Base-by-base conservation (phyloP, 2,329 filamentous ascomycete genomes). In the Fusarium mangiferae region DNA sequence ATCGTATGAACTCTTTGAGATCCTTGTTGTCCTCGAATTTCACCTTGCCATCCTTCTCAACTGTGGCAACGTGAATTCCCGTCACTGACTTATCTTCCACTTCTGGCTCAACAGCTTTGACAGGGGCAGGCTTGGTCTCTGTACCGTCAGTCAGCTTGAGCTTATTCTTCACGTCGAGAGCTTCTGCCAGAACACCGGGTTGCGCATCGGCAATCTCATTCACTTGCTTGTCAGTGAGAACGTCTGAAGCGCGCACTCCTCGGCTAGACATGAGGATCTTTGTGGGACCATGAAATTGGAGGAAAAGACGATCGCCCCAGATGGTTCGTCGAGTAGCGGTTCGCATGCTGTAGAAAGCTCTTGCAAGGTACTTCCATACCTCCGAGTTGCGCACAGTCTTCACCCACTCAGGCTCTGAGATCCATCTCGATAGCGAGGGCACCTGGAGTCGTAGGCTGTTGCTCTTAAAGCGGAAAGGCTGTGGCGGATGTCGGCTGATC, bases 281-380 rank as follows among this genome's bases (percentile, higher is more conserved):
- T 11, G 90, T 90, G 5, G 96, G 96, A 1, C 96, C 96, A 64
- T 92, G 89, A 81, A 99, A 98, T 79, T 94, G 93, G 38, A 99
- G 85, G 83, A 98, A 98, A 33, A 98, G 86, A 83, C 96, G 86
- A 81, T 99, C 96, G 28, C 96, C 96, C 94, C 95, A 98, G 64
- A 99, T 93, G 3, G 94, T 94, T 78, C 93, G 90, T 68, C 95
- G 89, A 46, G 92, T 87, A 84, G 92, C 91, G 1, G 95, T 98
- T 68, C 94, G 90, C 26, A 97, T 75, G 42, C 85, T 89, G 82
- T 93, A 94, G 13, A 93, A 82, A 36, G 90, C 79, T n/a, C 87
- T 87, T 46, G 91, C 88, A 3, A 94, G 74, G 14, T 89, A 85
- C 79, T 92, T 93, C 90, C 95, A 98, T 7, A 90, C 89, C 20